Conservation (phyloP, 208 protist genomes). For the Acanthamoeba lenticulata region DNA sequence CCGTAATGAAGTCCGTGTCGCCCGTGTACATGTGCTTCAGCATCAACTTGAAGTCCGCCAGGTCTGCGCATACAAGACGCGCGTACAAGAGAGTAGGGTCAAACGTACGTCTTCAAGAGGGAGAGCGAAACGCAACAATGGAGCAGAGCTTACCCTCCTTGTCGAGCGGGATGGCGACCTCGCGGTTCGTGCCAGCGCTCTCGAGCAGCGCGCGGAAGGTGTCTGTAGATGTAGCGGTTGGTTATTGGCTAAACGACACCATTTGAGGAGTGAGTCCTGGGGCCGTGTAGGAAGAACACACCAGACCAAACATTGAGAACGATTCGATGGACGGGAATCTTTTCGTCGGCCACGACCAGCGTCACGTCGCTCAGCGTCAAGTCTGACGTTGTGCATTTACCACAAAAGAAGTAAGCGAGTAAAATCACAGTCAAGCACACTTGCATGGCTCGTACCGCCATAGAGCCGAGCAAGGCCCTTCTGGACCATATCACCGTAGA, state of each 20-base stretch:
- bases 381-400: not conserved
- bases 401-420: not conserved
- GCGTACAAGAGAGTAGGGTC: not conserved
- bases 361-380: slow-evolving; percentile 11
- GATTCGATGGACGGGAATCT: not conserved
- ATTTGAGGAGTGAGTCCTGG: not conserved
- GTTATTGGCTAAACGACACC: not conserved
- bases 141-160: not conserved
- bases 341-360: not conserved
- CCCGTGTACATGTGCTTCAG: slow-evolving; percentile 62
- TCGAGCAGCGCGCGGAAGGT: not conserved
- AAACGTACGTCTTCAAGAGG: not conserved
- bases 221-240: too few species aligned
- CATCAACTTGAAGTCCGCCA: slow-evolving; percentile 48
- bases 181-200: not conserved
- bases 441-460: not conserved
- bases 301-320: slow-evolving; percentile 27
- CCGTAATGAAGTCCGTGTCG: slow-evolving; percentile 18
- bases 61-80: not conserved
- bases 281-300: not conserved
- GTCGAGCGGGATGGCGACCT: not conserved
- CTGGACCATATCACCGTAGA: not conserved
- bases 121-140: not conserved
- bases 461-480: slow-evolving; percentile 13
- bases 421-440: not conserved